phyloP scores from a whole-genome alignment of 768 basidiomycete species.

The Lactarius psammicola region DNA sequence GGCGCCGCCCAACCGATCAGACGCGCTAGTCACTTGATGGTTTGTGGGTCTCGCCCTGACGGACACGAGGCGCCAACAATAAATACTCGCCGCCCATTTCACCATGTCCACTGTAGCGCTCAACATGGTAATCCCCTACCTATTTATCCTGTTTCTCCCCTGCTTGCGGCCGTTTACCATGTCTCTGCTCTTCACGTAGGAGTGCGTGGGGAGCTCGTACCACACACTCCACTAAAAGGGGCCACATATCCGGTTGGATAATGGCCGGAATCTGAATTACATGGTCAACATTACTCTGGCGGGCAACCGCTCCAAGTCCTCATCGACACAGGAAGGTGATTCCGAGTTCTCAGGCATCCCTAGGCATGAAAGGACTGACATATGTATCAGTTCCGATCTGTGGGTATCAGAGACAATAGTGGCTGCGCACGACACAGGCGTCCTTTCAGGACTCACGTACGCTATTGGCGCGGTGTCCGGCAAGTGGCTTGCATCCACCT shows the following conservation, averaged over 20 bases:
- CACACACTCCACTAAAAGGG: not conserved
- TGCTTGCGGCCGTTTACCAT: not conserved
- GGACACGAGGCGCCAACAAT: slow-evolving; percentile 3
- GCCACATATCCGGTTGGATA: slow-evolving; percentile 4
- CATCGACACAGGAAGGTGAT: slow-evolving; percentile 38
- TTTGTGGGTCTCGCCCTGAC: not conserved
- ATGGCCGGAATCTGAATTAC: slow-evolving; percentile 33
- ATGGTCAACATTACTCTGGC: slow-evolving; percentile 34
- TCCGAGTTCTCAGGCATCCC: not conserved
- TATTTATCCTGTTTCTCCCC: not conserved
- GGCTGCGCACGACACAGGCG: slow-evolving; percentile 29
- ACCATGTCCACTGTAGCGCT: not conserved
- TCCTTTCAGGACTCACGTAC: slow-evolving; percentile 28
- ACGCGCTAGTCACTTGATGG: not conserved
- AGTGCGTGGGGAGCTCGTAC: slow-evolving; percentile 31
- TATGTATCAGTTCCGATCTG: slow-evolving; percentile 33
- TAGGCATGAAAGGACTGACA: not conserved
- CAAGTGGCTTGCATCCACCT: not conserved
- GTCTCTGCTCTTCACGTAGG: slow-evolving; percentile 2
- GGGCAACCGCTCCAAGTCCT: slow-evolving; percentile 32
- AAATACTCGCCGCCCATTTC: not conserved
- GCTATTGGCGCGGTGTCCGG: slow-evolving; percentile 1
- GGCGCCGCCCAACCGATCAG: not conserved
- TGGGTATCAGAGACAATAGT: slow-evolving; percentile 34
- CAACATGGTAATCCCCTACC: not conserved